Percentiles rank a stretch among this genome's conserved stretches.
Evolutionary conservation across 257 asterid species (phyloP).

Genomic region (Solanum pinnatisectum): DNA sequence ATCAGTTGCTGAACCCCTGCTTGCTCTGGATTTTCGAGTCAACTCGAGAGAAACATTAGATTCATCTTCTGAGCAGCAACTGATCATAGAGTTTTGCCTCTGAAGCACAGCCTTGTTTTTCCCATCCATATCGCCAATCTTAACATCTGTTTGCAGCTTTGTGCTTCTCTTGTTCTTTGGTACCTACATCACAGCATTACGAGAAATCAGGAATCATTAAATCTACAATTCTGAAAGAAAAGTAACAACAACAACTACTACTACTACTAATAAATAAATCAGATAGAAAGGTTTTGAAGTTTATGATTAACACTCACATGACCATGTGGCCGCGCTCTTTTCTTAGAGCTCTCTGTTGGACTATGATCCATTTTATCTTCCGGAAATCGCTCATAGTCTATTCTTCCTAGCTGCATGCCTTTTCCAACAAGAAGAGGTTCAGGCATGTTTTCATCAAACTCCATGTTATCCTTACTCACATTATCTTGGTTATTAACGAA

Average conservation of each 20-base stretch:
- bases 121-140: constrained; percentile 3
- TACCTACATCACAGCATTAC: constrained; percentile 10
- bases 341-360: constrained; percentile 26
- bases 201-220: neutral
- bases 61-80: constrained; percentile 42
- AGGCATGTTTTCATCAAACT: constrained; percentile 7
- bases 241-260: neutral
- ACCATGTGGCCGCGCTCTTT: constrained; percentile 22
- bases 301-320: constrained; percentile 1
- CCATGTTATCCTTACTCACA: constrained; percentile 20
- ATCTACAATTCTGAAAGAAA: neutral
- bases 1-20: constrained; percentile 67
- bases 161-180: constrained; percentile 16
- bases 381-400: neutral
- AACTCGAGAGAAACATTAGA: constrained; percentile 31
- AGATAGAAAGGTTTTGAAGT: neutral
- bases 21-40: constrained; percentile 31
- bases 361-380: constrained; percentile 6
- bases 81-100: constrained; percentile 22
- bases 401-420: neutral
- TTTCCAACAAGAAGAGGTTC: neutral
- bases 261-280: neutral
- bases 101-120: neutral
- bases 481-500: constrained; percentile 27
- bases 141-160: constrained; percentile 23